Evolutionary conservation across 148 eudicot species (phyloP).

Genomic region (Camellia sinensis): DNA sequence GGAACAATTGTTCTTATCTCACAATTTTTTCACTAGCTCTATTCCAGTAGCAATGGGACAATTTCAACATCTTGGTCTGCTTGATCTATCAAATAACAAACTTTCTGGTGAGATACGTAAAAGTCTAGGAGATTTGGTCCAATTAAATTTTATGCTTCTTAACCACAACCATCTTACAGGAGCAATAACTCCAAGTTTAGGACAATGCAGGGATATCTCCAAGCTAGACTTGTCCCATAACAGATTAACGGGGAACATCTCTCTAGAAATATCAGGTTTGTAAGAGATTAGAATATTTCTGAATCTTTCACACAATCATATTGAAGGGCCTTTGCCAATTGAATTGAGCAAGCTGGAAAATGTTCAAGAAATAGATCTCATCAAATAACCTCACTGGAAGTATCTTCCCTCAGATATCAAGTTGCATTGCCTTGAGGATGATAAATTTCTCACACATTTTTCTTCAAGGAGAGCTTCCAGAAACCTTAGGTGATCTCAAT

Average conservation of each 20-base stretch:
- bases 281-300: conserved; percentile 20
- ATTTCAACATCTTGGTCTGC: conserved; percentile 21
- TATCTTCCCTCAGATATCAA: conserved; percentile 22
- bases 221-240: conserved; percentile 36
- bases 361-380: conserved; percentile 35
- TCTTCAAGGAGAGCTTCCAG: conserved; percentile 31
- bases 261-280: conserved; percentile 25
- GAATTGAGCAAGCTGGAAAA: conserved; percentile 35
- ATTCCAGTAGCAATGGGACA: too few species aligned
- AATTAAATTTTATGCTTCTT: too few species aligned
- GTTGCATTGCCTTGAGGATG: conserved; percentile 21
- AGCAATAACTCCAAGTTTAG: conserved; percentile 26
- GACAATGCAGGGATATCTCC: conserved; percentile 23
- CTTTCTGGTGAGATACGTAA: conserved; percentile 19
- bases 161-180: conserved; percentile 21
- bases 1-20: conserved; percentile 25
- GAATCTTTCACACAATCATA: conserved; percentile 36
- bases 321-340: conserved; percentile 36
- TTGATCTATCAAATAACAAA: conserved; percentile 31
- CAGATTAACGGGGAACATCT: conserved; percentile 30
- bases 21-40: conserved; percentile 25
- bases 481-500: conserved; percentile 20
- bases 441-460: conserved; percentile 29
- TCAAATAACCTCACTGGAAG: conserved; percentile 29
- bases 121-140: conserved; percentile 25